Conservation (phyloP, 768 basidiomycete species). For the Psilocybe subaeruginosa region DNA sequence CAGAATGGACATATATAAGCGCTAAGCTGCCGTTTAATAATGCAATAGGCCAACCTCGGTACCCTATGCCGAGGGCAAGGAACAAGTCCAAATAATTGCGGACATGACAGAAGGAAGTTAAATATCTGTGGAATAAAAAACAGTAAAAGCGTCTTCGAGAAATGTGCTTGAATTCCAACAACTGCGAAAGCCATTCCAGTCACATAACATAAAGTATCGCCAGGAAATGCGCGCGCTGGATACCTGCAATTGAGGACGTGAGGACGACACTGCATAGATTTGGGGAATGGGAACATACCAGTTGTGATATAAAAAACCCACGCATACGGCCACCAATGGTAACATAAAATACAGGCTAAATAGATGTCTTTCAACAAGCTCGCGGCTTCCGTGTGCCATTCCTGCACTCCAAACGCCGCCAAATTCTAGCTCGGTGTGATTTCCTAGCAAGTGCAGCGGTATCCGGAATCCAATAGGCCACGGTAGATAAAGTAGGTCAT, state of each 20-base stretch:
- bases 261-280: slow-evolving; percentile 1
- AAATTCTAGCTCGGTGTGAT: slow-evolving; percentile 66
- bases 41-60: slow-evolving; percentile 62
- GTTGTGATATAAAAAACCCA: slow-evolving; percentile 93
- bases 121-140: slow-evolving; percentile 99
- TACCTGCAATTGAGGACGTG: slow-evolving; percentile 62
- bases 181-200: slow-evolving; percentile 99
- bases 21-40: background rate
- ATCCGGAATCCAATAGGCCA: slow-evolving; percentile 78
- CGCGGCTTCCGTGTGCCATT: slow-evolving; percentile 82
- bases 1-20: slow-evolving; percentile 9
- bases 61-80: slow-evolving; percentile 94
- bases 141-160: slow-evolving; percentile 92
- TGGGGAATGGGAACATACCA: slow-evolving; percentile 59
- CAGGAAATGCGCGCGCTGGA: slow-evolving; percentile 92
- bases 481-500: slow-evolving; percentile 94
- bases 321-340: slow-evolving; percentile 88
- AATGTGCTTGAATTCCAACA: slow-evolving; percentile 96
- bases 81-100: slow-evolving; percentile 93
- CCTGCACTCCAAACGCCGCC: slow-evolving; percentile 85
- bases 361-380: slow-evolving; percentile 91
- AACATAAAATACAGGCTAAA: slow-evolving; percentile 98
- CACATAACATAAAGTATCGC: slow-evolving; percentile 97
- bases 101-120: slow-evolving; percentile 94
- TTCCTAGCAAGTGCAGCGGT: slow-evolving; percentile 71